Percentiles rank a stretch among this genome's conserved stretches.
phyloP scores from a whole-genome alignment of 1,284 basidiomycete species.

The Entoloma clypeatum region DNA sequence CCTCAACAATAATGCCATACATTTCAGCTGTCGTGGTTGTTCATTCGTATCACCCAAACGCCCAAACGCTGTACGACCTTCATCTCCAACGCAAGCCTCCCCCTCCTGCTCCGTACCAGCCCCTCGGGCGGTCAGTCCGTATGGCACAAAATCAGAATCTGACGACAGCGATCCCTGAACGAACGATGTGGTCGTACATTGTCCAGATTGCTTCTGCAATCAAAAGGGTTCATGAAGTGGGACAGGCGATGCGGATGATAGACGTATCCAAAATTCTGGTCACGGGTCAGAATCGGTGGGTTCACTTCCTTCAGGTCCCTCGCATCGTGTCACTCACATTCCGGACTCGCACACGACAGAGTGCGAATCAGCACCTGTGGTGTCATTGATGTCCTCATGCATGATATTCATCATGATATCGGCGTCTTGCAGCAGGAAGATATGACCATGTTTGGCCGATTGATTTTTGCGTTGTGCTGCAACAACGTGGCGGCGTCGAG shows the following conservation, averaged over 20 bases:
- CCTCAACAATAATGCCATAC: slow-evolving; percentile 6
- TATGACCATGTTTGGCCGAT: slow-evolving; percentile 79
- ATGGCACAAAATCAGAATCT: slow-evolving; percentile 32
- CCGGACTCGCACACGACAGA: slow-evolving; percentile 32
- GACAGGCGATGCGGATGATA: slow-evolving; percentile 79
- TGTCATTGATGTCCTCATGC: slow-evolving; percentile 79
- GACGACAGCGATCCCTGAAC: slow-evolving; percentile 58
- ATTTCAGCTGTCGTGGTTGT: slow-evolving; percentile 83
- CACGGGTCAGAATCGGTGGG: slow-evolving; percentile 84
- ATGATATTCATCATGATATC: slow-evolving; percentile 66
- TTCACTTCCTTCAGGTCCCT: background rate
- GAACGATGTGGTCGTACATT: slow-evolving; percentile 92
- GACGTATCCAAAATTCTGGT: slow-evolving; percentile 88
- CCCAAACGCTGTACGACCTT: slow-evolving; percentile 78
- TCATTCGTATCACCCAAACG: slow-evolving; percentile 87
- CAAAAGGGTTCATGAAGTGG: slow-evolving; percentile 80
- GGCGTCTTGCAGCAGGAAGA: slow-evolving; percentile 81
- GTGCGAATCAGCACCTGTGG: slow-evolving; percentile 82
- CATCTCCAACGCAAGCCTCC: slow-evolving; percentile 52
- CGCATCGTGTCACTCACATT: slow-evolving; percentile 8
- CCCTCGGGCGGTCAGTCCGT: slow-evolving; percentile 40
- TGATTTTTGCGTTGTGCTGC: slow-evolving; percentile 82
- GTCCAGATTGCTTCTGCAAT: slow-evolving; percentile 89
- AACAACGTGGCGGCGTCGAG: slow-evolving; percentile 56
- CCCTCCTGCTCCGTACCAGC: slow-evolving; percentile 33